Conservation (phyloP, 768 basidiomycete genomes). For the Megacollybia marginata region DNA sequence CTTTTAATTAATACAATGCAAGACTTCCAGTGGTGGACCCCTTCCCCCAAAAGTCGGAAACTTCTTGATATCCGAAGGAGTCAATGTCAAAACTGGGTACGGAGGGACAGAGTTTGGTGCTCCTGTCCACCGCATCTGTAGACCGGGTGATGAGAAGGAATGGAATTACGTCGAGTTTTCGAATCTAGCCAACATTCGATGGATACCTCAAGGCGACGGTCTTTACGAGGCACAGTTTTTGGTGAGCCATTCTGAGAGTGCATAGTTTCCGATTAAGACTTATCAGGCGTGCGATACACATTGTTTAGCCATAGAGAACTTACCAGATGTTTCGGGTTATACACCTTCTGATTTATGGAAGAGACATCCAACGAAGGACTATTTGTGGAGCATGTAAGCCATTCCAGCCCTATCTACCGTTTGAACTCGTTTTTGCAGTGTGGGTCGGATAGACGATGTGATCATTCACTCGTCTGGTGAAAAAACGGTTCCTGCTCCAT, state of each 20-base stretch:
- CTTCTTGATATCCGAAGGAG: not conserved
- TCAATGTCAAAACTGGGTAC: constrained; percentile 1
- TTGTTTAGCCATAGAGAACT: constrained; percentile 20
- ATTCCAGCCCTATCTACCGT: not conserved
- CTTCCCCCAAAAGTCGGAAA: not conserved
- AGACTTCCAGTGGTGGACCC: constrained; percentile 5
- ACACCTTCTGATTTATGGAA: constrained; percentile 21
- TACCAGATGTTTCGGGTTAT: constrained; percentile 20
- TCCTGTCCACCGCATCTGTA: not conserved
- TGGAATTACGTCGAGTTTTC: constrained; percentile 3
- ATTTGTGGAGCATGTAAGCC: constrained; percentile 21
- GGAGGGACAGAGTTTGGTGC: not conserved
- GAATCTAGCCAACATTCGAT: not conserved
- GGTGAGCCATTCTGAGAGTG: not conserved
- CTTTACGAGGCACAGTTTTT: constrained; percentile 3
- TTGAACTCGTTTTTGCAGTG: constrained; percentile 6
- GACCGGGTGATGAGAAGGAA: not conserved
- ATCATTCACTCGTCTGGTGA: constrained; percentile 20
- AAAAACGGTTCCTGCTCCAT: constrained; percentile 20
- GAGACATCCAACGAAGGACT: constrained; percentile 22
- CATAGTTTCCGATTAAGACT: not conserved
- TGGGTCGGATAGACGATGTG: constrained; percentile 23
- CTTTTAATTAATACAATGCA: not conserved
- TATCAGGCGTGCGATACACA: not conserved
- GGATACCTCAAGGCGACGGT: constrained; percentile 6